phyloP scores from a whole-genome alignment of 176 grass and related monocot genomes.

The Carex pumila region DNA sequence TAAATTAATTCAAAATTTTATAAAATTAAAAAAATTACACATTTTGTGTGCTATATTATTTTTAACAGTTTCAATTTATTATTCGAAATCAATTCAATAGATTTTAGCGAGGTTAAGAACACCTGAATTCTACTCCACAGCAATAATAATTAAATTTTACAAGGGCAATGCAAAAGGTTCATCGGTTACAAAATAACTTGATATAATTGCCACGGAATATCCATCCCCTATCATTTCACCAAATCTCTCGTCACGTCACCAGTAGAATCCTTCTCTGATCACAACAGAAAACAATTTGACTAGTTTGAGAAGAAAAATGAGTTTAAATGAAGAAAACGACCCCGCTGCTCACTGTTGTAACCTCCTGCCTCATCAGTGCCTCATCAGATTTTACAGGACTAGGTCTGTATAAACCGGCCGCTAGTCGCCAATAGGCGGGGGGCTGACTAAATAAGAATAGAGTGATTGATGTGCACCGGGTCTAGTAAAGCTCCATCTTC shows the following conservation, averaged over 20 bases:
- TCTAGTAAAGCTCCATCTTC: not conserved
- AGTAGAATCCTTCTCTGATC: not conserved
- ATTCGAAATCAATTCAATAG: too few relatives aligned
- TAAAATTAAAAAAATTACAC: too few relatives aligned
- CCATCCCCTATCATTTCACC: not conserved
- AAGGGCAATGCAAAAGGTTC: not conserved
- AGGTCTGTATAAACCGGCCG: not conserved
- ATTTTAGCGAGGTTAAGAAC: too few relatives aligned
- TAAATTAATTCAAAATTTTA: too few relatives aligned
- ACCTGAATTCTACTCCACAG: too few relatives aligned
- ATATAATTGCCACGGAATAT: not conserved
- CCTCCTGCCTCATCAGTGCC: not conserved
- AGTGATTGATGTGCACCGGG: not conserved
- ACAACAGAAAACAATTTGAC: constrained; percentile 16
- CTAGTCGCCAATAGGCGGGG: not conserved
- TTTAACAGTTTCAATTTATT: too few relatives aligned
- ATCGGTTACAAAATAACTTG: too few relatives aligned
- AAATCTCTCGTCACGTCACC: constrained; percentile 7
- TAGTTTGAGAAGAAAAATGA: not conserved
- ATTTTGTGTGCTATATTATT: too few relatives aligned
- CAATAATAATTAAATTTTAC: not conserved
- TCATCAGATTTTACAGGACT: not conserved
- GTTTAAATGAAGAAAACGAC: not conserved
- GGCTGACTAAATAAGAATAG: not conserved
- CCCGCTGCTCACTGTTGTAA: not conserved